Evolutionary conservation across 371 early-diverging fungal genomes (phyloP).

Genomic region (Smittium culicis): DNA sequence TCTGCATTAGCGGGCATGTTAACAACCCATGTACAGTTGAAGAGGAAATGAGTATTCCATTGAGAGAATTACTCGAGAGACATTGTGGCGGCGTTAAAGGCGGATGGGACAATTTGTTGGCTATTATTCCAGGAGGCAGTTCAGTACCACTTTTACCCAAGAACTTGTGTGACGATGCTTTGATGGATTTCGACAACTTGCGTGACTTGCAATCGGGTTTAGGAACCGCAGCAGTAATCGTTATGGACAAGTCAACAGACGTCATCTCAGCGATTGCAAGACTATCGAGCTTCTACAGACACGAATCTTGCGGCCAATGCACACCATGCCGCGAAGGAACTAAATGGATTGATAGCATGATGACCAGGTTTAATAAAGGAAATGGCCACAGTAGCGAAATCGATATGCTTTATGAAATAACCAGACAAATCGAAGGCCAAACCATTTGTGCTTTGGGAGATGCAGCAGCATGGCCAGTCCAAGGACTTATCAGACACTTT

Average conservation of each 20-base stretch:
- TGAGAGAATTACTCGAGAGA: constrained; percentile 84
- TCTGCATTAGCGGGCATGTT: constrained; percentile 94
- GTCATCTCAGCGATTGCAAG: constrained; percentile 84
- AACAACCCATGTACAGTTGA: constrained; percentile 95
- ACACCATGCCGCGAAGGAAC: constrained; percentile 97
- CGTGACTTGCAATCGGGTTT: constrained; percentile 85
- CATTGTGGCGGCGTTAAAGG: constrained; percentile 95
- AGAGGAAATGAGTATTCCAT: constrained; percentile 95
- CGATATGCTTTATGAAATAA: constrained; percentile 77
- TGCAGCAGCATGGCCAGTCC: constrained; percentile 97
- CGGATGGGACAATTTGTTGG: constrained; percentile 97
- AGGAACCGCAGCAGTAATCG: constrained; percentile 93
- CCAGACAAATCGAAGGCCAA: constrained; percentile 94
- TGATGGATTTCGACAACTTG: constrained; percentile 97
- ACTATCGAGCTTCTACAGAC: constrained; percentile 82
- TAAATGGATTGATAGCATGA: constrained; percentile 87
- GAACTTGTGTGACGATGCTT: constrained; percentile 71
- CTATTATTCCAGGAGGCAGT: constrained; percentile 93
- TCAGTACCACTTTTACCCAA: constrained; percentile 89
- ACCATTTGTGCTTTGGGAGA: constrained; percentile 97
- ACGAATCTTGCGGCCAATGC: constrained; percentile 96
- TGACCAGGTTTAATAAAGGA: constrained; percentile 87
- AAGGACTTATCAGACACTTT: constrained; percentile 89
- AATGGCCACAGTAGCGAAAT: constrained; percentile 72
- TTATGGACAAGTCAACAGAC: constrained; percentile 94